Base-by-base conservation (phyloP, 345 rosid genomes). In the Boechera retrofracta region DNA sequence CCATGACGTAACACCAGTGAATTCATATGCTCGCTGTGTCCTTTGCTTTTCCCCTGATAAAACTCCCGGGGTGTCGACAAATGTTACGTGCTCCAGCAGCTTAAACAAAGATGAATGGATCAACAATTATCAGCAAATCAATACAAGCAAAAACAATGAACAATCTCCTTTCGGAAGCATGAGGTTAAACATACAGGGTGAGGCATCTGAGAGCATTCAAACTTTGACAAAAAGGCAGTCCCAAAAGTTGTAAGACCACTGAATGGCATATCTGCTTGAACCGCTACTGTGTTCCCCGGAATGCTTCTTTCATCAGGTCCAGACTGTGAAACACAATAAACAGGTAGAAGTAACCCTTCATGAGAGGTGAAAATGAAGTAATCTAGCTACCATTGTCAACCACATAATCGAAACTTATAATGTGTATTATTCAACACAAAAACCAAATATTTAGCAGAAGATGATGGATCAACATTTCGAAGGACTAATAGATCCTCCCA, bases 161-260 rank as follows among this genome's bases (percentile, higher is more conserved):
- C 70, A 51, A 4, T 67, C 36, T 59, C 10, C 33, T 53, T 33
- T 35, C 0, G 42, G 52, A 70, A 32, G 71, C 64, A 56, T 35
- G 72, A 64, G 38, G 49, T 63, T 35, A 29, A 47, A 72, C 89
- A 80, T 77, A 92, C 98, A 77, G 94, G 86, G 75, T 95, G 99
- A 68, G 96, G 97, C 97, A 95, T 89, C 83, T 92, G 97, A 72
- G 99, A 93, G 73, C 99, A 95, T 85, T 92, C 91, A 83, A 92
- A 92, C 86, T 92, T 91, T 4, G 92, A 95, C 84, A 88, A 83
- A 86, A 95, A 95, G 38, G 97, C 89, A 60, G 96, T 89, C 78
- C 98, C 99, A 83, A 92, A 95, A 71, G 85, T 83, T 62, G 96
- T 92, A 38, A 92, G 91, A 62, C 98, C 99, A 81, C 82, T 86